Percentiles rank a stretch among this genome's conserved stretches.
Evolutionary conservation across 2,329 filamentous ascomycete species (phyloP).

Genomic region (Verruconis gallopava): DNA sequence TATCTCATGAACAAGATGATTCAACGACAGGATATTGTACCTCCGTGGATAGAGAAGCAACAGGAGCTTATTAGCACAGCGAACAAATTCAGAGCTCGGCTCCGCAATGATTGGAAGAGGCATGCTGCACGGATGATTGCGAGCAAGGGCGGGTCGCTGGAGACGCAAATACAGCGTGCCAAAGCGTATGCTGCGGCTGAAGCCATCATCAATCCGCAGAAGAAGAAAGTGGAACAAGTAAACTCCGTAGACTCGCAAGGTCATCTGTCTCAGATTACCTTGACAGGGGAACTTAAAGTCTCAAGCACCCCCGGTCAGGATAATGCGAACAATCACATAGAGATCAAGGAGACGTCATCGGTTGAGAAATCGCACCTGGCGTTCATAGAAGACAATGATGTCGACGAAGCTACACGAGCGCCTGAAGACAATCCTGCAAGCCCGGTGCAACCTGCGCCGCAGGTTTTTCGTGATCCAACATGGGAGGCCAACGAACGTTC

Average conservation of each 20-base stretch:
- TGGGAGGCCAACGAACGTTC: constrained; percentile 62
- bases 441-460: constrained; percentile 14
- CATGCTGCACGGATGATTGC: constrained; percentile 71
- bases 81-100: constrained; percentile 55
- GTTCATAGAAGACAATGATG: constrained; percentile 19
- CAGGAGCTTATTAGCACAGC: constrained; percentile 67
- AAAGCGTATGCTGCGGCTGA: constrained; percentile 67
- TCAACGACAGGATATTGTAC: constrained; percentile 85
- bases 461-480: constrained; percentile 61
- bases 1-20: constrained; percentile 99
- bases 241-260: constrained; percentile 32
- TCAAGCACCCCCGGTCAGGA: background rate
- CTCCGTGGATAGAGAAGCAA: constrained; percentile 98
- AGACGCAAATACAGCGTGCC: constrained; percentile 59
- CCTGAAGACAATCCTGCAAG: constrained; percentile 6
- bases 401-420: constrained; percentile 12
- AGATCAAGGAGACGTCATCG: constrained; percentile 24
- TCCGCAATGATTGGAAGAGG: constrained; percentile 72
- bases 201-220: constrained; percentile 45
- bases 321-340: constrained; percentile 16
- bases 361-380: constrained; percentile 17
- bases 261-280: constrained; percentile 34
- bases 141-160: constrained; percentile 59
- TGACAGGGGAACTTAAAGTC: constrained; percentile 29
- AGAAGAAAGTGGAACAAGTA: constrained; percentile 29